Evolutionary conservation across 768 basidiomycete genomes (phyloP).

Genomic region (Pleurotus tuoliensis): DNA sequence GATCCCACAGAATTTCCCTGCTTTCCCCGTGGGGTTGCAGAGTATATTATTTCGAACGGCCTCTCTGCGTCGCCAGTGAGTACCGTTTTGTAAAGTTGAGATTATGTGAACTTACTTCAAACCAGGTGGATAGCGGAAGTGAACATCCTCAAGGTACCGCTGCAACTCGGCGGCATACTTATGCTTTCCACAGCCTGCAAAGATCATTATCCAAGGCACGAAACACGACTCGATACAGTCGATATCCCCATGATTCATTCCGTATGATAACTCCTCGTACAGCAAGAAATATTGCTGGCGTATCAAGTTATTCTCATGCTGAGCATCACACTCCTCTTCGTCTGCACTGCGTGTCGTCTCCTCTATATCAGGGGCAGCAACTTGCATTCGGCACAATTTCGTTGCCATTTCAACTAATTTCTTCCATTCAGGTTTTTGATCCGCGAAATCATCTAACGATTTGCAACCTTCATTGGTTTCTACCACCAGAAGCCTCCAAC

Average conservation of each 20-base stretch:
- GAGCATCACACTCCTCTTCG: slow-evolving; percentile 22
- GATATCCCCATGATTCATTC: slow-evolving; percentile 30
- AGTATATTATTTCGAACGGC: slow-evolving; percentile 28
- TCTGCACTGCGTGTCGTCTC: not conserved
- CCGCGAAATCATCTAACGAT: slow-evolving; percentile 25
- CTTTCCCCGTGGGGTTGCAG: slow-evolving; percentile 31
- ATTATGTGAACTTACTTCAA: not conserved
- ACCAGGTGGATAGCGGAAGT: slow-evolving; percentile 19
- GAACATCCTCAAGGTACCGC: slow-evolving; percentile 22
- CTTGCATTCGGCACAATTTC: slow-evolving; percentile 15
- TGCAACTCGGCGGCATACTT: slow-evolving; percentile 28
- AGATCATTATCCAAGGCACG: slow-evolving; percentile 21
- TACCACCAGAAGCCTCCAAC: slow-evolving; percentile 22
- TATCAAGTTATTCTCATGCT: slow-evolving; percentile 29
- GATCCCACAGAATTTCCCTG: slow-evolving; percentile 18
- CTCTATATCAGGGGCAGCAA: slow-evolving; percentile 12
- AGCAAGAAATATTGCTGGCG: slow-evolving; percentile 30
- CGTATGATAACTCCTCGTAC: slow-evolving; percentile 34
- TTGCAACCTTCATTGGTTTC: not conserved
- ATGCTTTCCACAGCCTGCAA: slow-evolving; percentile 27
- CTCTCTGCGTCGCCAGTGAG: slow-evolving; percentile 5
- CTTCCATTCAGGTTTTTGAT: slow-evolving; percentile 21
- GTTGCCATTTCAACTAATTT: slow-evolving; percentile 21
- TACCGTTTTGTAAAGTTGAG: not conserved
- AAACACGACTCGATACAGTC: slow-evolving; percentile 22